A percentile compares a stretch with the other conserved stretches of the same genome.
These are phyloP conservation scores for Brassica carinata DNA, from an alignment of 345 rosid genomes.

Conservation along the genomic window DNA sequence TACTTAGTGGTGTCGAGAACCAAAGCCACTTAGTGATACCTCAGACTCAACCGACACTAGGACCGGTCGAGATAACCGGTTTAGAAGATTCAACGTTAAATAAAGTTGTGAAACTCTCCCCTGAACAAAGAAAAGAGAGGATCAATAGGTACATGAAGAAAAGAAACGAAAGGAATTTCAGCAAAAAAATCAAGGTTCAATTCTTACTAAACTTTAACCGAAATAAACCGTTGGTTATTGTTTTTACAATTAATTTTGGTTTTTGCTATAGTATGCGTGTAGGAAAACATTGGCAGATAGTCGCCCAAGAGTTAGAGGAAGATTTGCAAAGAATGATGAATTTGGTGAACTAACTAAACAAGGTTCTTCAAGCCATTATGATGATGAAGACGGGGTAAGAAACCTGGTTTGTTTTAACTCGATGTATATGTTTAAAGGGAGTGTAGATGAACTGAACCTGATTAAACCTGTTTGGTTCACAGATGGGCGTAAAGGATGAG, in stretches of 20 bases:
- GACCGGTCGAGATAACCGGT: slow-evolving; percentile 63
- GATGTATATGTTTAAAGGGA: background rate
- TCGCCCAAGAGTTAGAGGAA: slow-evolving; percentile 88
- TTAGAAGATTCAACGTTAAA: slow-evolving; percentile 74
- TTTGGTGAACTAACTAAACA: slow-evolving; percentile 59
- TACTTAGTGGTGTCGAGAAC: slow-evolving; percentile 48
- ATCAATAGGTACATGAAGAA: slow-evolving; percentile 93
- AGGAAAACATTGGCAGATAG: slow-evolving; percentile 94
- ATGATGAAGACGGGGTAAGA: slow-evolving; percentile 79
- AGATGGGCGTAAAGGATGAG: slow-evolving; percentile 75
- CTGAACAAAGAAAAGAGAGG: slow-evolving; percentile 90
- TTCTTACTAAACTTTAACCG: background rate
- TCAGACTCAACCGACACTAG: slow-evolving; percentile 44
- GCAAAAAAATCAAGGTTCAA: slow-evolving; percentile 92
- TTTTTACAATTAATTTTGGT: background rate
- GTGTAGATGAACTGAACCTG: background rate
- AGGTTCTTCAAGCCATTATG: slow-evolving; percentile 62
- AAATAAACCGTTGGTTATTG: background rate
- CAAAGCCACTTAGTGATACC: slow-evolving; percentile 37
- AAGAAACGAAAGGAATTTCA: slow-evolving; percentile 90
- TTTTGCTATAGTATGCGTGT: slow-evolving; percentile 71
- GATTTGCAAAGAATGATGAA: slow-evolving; percentile 92
- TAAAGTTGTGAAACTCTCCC: slow-evolving; percentile 78
- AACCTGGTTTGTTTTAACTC: background rate
- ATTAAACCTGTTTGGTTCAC: slow-evolving; percentile 25